Conservation (phyloP, 345 rosid species). For the Rhizophora apiculata region DNA sequence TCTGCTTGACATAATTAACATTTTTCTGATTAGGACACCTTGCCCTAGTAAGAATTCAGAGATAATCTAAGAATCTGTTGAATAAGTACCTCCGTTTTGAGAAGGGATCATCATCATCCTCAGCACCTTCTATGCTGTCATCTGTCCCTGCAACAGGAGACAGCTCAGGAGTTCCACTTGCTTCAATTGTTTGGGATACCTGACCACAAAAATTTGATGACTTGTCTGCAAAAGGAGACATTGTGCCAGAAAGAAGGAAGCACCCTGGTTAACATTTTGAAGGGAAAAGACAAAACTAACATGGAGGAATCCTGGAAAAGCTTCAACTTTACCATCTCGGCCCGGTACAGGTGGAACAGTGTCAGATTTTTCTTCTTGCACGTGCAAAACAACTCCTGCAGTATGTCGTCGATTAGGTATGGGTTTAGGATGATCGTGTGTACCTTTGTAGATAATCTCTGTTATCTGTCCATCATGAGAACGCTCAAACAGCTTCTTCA, state of each 20-base stretch:
- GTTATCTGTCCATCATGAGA: slow-evolving; percentile 88
- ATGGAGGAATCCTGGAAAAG: slow-evolving; percentile 4
- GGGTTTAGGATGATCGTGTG: slow-evolving; percentile 96
- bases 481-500: slow-evolving; percentile 92
- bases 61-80: slow-evolving; percentile 12
- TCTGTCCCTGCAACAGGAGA: slow-evolving; percentile 53
- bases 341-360: slow-evolving; percentile 40
- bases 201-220: slow-evolving; percentile 51
- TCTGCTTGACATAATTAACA: slow-evolving; percentile 41
- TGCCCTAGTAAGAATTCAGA: not conserved
- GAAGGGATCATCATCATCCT: slow-evolving; percentile 73
- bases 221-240: slow-evolving; percentile 46
- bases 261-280: slow-evolving; percentile 7
- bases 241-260: slow-evolving; percentile 13
- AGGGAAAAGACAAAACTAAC: not conserved
- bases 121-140: slow-evolving; percentile 56
- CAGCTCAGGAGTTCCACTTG: slow-evolving; percentile 49
- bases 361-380: slow-evolving; percentile 74
- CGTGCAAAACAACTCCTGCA: slow-evolving; percentile 51
- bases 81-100: slow-evolving; percentile 72
- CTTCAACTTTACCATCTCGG: slow-evolving; percentile 54
- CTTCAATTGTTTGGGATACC: slow-evolving; percentile 43
- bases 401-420: slow-evolving; percentile 73
- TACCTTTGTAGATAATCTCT: slow-evolving; percentile 92
- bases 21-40: slow-evolving; percentile 17